Evolutionary conservation across 2,329 filamentous ascomycete genomes (phyloP).

Genomic region (Lachnellula subtilissima): DNA sequence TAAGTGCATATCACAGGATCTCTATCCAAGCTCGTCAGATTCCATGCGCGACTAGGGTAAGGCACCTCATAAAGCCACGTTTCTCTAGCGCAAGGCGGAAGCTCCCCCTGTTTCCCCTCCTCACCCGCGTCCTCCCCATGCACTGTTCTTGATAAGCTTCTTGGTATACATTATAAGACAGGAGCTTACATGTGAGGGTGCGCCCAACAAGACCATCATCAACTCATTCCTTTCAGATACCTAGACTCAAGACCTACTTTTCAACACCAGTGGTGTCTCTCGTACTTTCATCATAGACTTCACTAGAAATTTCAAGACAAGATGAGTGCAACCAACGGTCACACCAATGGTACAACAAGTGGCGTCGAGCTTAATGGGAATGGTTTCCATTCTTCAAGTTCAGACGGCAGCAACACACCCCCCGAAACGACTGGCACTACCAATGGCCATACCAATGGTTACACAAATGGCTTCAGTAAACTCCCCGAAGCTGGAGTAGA

Average conservation of each 20-base stretch:
- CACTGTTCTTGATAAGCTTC: neutral
- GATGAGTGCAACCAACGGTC: neutral
- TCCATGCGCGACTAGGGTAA: neutral
- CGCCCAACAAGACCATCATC: neutral
- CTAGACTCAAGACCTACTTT: neutral
- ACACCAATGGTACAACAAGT: neutral
- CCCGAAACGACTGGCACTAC: neutral
- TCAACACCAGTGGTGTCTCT: neutral
- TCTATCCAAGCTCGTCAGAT: neutral
- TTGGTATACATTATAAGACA: no score
- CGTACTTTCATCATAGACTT: neutral
- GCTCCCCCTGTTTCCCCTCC: neutral
- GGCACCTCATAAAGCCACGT: neutral
- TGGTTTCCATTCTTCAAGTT: neutral
- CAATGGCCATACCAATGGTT: neutral
- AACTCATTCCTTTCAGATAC: neutral
- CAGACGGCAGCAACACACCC: neutral
- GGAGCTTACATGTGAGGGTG: no score
- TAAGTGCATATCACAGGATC: neutral
- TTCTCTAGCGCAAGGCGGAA: neutral
- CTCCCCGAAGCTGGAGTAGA: slow-evolving; percentile 1
- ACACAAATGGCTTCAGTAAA: neutral
- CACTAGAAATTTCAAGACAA: neutral
- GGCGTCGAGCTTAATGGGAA: neutral
- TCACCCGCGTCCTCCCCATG: neutral